These are phyloP conservation scores for Protomyces gravidus DNA, from an alignment of 1,139 yeast genomes.

Conservation along the genomic window DNA sequence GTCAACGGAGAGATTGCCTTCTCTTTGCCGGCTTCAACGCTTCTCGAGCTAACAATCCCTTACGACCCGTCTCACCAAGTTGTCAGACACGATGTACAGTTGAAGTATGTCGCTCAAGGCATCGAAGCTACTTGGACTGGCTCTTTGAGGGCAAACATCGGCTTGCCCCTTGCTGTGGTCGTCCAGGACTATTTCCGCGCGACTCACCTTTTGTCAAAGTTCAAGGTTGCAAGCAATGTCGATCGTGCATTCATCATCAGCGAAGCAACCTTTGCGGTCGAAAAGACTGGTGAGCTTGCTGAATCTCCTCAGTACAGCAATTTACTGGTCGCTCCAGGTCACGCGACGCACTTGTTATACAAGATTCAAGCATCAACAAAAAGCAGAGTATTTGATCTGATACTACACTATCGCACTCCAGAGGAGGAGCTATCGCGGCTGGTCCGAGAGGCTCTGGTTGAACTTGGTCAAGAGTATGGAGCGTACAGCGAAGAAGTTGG, in stretches of 20 bases:
- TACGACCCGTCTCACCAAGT: too few relatives aligned
- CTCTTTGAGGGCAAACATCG: not conserved
- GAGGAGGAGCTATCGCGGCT: not conserved
- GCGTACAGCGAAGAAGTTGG: not conserved
- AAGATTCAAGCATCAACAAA: not conserved
- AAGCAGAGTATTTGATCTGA: not conserved
- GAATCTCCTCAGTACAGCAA: not conserved
- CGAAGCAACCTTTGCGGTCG: constrained; percentile 45
- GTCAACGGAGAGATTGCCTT: too few relatives aligned
- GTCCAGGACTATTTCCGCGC: constrained; percentile 70
- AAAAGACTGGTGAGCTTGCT: constrained; percentile 39
- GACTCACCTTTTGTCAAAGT: constrained; percentile 54
- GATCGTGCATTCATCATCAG: constrained; percentile 43
- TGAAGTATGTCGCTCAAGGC: not conserved
- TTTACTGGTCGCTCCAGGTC: not conserved
- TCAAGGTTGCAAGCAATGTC: constrained; percentile 57
- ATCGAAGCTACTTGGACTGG: not conserved
- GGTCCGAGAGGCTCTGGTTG: not conserved
- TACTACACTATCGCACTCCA: not conserved
- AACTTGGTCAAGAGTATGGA: not conserved
- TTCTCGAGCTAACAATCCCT: too few relatives aligned
- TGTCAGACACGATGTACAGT: too few relatives aligned
- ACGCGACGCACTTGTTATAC: not conserved
- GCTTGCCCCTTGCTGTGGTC: constrained; percentile 59
- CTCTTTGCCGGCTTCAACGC: too few relatives aligned